Conservation (phyloP, 2,329 filamentous ascomycete genomes). For the Diaporthe eres region DNA sequence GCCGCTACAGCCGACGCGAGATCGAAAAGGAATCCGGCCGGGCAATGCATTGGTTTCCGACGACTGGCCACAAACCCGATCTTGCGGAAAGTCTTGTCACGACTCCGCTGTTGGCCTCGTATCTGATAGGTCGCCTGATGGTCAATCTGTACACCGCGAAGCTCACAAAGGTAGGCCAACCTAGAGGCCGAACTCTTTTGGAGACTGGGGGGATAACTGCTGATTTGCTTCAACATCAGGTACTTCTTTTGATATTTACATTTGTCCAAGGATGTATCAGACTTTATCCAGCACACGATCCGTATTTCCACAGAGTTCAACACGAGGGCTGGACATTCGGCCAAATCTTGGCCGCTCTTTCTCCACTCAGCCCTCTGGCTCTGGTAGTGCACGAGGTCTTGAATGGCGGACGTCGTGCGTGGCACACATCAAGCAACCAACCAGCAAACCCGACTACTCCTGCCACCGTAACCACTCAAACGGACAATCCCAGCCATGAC, state of each 20-base stretch:
- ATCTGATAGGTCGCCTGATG: background rate
- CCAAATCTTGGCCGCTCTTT: background rate
- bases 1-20: background rate
- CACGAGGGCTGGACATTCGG: background rate
- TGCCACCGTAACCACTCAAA: background rate
- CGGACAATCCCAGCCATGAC: background rate
- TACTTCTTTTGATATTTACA: background rate
- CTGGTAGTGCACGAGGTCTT: background rate
- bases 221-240: background rate
- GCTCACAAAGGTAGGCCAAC: background rate
- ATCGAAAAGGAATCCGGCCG: background rate
- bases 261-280: background rate
- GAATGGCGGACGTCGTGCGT: background rate
- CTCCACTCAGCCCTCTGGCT: slow-evolving; percentile 7
- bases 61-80: background rate
- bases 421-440: background rate
- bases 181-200: no score
- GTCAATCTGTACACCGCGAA: background rate
- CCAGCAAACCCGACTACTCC: background rate
- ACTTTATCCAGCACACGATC: background rate
- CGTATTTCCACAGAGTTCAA: background rate
- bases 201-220: background rate
- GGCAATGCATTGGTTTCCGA: background rate
- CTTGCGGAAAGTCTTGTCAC: background rate
- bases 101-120: background rate